These are phyloP conservation scores for Inonotus hispidus DNA, from an alignment of 1,284 basidiomycete species.

Conservation along the genomic window DNA sequence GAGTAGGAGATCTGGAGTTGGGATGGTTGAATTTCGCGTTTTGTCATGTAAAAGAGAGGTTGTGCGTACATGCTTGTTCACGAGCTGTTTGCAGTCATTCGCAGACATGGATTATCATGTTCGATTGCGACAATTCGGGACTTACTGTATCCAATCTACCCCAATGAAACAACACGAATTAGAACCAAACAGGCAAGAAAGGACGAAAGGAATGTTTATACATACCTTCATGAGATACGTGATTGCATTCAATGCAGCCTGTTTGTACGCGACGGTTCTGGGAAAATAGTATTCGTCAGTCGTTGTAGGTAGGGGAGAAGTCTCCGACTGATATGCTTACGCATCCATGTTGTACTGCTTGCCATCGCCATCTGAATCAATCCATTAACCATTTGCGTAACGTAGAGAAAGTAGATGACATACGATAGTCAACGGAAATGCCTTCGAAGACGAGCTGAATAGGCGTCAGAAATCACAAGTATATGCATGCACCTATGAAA, in stretches of 20 bases:
- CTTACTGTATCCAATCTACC: constrained; percentile 61
- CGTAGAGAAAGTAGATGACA: constrained; percentile 21
- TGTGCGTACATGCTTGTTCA: constrained; percentile 58
- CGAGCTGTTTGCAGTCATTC: constrained; percentile 40
- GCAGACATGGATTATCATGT: neutral
- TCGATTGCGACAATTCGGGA: constrained; percentile 13
- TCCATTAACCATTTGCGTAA: neutral
- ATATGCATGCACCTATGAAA: neutral
- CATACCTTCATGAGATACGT: constrained; percentile 67
- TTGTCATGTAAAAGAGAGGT: neutral
- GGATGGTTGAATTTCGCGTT: neutral
- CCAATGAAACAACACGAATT: constrained; percentile 7
- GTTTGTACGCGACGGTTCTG: constrained; percentile 73
- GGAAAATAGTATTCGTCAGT: neutral
- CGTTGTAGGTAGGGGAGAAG: constrained; percentile 1
- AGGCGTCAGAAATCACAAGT: neutral
- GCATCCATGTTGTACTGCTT: constrained; percentile 77
- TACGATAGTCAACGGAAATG: constrained; percentile 66
- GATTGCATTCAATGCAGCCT: constrained; percentile 73
- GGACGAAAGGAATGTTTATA: neutral
- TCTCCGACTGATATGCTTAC: constrained; percentile 33
- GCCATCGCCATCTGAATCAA: constrained; percentile 55
- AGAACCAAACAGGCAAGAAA: neutral
- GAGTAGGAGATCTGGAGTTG: constrained; percentile 53
- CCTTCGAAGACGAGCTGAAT: constrained; percentile 64